Base-by-base conservation (phyloP, 202 grass and related monocot genomes). In the Zoysia matrella region DNA sequence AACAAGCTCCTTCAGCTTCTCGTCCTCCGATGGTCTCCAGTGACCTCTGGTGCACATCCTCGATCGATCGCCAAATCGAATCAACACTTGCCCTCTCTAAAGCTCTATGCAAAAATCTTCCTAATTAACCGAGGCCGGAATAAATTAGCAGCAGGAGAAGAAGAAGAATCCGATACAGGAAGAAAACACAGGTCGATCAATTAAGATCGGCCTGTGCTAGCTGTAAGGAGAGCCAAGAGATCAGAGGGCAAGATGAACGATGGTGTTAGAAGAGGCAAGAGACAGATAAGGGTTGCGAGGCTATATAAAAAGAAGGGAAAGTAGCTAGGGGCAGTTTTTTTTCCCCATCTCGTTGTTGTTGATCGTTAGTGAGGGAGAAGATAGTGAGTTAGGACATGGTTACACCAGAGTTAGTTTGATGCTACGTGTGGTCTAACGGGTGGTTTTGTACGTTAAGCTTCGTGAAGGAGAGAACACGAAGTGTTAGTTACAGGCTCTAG, bases 311-410 rank as follows among this genome's bases (percentile, higher is more conserved):
- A 65, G 75, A 69, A 65, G 68, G 74, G 81, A 86, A 80, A 85
- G 89, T 89, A 80, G 61, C 18, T 36, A 36, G 30, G 30, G 67
- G 63, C 76, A 85, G 89, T 68, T 88, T 80, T 40, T 47, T 79
- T 9, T 15, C 16, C 22, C 7, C 52, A 40, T 82, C 69, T 75
- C 79, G 73, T 77, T 65, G 65, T 87, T 89, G 82, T 88, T 77
- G 83, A 90, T 97, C 83, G 89, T 89, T 97, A 97, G 88, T 93
- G 81, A 89, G 83, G 80, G 80, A 85, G 88, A 92, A 97, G 90
- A 90, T 81, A 36, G 30, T 36, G 30, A 36, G 30, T 36, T 36
- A 36, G 30, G 30, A 36, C 0, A 36, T 36, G 30, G 30, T 36
- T 36, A 36, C 30, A 36, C 30, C 30, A 36, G 30, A 36, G 30